A percentile compares a stretch with the other conserved stretches of the same genome.
Conservation (phyloP, 352 stramenopile genomes). For the Pythium plurisporium region DNA sequence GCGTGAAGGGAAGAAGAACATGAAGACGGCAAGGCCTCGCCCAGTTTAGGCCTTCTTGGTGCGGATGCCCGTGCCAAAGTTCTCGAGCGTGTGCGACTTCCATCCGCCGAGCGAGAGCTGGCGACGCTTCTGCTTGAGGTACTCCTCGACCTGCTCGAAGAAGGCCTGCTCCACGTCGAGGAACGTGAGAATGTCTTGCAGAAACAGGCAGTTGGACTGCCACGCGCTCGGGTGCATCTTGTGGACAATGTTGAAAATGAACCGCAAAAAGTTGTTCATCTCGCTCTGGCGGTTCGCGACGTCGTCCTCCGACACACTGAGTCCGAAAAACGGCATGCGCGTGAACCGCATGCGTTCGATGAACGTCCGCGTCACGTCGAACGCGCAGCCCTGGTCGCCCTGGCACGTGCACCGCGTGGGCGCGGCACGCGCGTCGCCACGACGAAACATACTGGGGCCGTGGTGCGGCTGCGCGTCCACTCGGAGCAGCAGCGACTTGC, state of each 20-base stretch:
- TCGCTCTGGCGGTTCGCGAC: slow-evolving; percentile 61
- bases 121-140: slow-evolving; percentile 55
- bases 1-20: background rate
- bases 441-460: slow-evolving; percentile 26
- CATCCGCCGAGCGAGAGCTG: slow-evolving; percentile 73
- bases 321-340: slow-evolving; percentile 63
- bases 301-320: slow-evolving; percentile 41
- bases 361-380: slow-evolving; percentile 67
- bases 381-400: slow-evolving; percentile 50
- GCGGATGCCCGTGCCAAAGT: slow-evolving; percentile 73
- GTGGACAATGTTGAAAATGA: slow-evolving; percentile 78
- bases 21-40: background rate
- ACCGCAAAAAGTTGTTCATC: slow-evolving; percentile 82
- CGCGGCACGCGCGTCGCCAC: background rate
- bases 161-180: slow-evolving; percentile 75
- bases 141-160: slow-evolving; percentile 62
- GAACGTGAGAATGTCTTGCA: slow-evolving; percentile 78
- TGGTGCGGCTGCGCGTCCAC: slow-evolving; percentile 40
- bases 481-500: slow-evolving; percentile 62
- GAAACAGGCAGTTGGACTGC: slow-evolving; percentile 68
- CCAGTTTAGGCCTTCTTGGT: slow-evolving; percentile 17
- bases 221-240: slow-evolving; percentile 63
- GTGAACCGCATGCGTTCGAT: slow-evolving; percentile 74
- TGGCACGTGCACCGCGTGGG: slow-evolving; percentile 44
- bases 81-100: slow-evolving; percentile 70